A percentile compares a stretch with the other conserved stretches of the same genome.
phyloP scores from a whole-genome alignment of 2,329 filamentous ascomycete genomes.

The Penicillium sp. region DNA sequence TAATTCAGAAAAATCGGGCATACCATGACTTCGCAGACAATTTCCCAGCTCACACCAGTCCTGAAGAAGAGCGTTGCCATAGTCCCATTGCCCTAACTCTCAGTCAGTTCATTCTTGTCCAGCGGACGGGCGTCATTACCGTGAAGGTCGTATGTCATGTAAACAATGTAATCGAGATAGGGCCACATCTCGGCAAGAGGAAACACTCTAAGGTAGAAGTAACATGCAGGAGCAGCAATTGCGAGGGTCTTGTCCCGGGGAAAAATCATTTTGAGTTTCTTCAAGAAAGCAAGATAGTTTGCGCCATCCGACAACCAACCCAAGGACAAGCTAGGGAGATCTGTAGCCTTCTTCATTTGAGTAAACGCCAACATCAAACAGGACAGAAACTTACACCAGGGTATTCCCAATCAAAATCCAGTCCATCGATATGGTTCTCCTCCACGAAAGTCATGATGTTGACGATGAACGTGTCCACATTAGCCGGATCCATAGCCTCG shows the following conservation, averaged over 20 bases:
- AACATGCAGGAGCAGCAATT: constrained; percentile 35
- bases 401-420: constrained; percentile 23
- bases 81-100: constrained; percentile 22
- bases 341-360: constrained; percentile 19
- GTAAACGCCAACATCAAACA: neutral
- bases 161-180: constrained; percentile 40
- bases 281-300: constrained; percentile 44
- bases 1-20: neutral
- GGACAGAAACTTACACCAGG: neutral
- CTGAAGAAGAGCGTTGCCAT: constrained; percentile 6
- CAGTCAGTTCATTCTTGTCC: neutral
- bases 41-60: constrained; percentile 33
- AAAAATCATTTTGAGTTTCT: constrained; percentile 26
- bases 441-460: constrained; percentile 36
- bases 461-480: constrained; percentile 41
- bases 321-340: constrained; percentile 42
- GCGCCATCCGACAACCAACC: constrained; percentile 34
- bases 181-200: constrained; percentile 34
- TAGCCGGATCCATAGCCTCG: constrained; percentile 37
- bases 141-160: constrained; percentile 48
- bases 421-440: constrained; percentile 20
- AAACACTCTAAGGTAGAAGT: constrained; percentile 39
- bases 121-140: neutral
- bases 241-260: constrained; percentile 26
- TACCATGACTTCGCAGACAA: constrained; percentile 44